phyloP scores from a whole-genome alignment of 1,284 basidiomycete genomes.

The Filobasidium uniguttulatum region DNA sequence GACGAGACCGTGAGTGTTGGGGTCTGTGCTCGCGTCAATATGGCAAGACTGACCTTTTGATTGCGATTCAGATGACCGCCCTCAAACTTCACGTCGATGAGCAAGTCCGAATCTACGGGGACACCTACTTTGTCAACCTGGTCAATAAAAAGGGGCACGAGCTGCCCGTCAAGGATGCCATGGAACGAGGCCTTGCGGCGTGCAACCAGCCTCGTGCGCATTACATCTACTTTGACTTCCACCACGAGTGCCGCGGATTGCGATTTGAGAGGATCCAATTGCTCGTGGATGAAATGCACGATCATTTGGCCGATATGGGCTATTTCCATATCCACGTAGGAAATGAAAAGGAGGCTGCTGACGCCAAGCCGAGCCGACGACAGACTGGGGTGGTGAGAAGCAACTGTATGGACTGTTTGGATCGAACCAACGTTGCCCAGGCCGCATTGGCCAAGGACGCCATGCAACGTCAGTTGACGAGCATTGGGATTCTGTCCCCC shows the following conservation, averaged over 20 bases:
- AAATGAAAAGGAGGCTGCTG: neutral
- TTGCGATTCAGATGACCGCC: constrained; percentile 47
- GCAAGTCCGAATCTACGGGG: constrained; percentile 64
- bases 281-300: constrained; percentile 62
- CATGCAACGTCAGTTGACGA: constrained; percentile 63
- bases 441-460: constrained; percentile 73
- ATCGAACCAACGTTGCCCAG: constrained; percentile 95
- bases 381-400: constrained; percentile 39
- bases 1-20: constrained; percentile 53
- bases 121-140: constrained; percentile 73
- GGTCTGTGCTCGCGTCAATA: neutral
- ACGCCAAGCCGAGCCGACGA: constrained; percentile 41
- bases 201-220: constrained; percentile 43
- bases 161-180: constrained; percentile 89
- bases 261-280: constrained; percentile 84
- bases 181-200: constrained; percentile 57
- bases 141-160: constrained; percentile 94
- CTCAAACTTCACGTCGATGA: constrained; percentile 62
- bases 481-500: constrained; percentile 53
- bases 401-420: constrained; percentile 78
- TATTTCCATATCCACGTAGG: constrained; percentile 48
- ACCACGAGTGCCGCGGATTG: constrained; percentile 89
- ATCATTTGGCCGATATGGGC: constrained; percentile 60
- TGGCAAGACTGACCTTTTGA: too few relatives aligned
- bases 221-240: constrained; percentile 98